These are phyloP conservation scores for Coemansia sp. DNA, from an alignment of 192 early-diverging fungal genomes.

Conservation along the genomic window DNA sequence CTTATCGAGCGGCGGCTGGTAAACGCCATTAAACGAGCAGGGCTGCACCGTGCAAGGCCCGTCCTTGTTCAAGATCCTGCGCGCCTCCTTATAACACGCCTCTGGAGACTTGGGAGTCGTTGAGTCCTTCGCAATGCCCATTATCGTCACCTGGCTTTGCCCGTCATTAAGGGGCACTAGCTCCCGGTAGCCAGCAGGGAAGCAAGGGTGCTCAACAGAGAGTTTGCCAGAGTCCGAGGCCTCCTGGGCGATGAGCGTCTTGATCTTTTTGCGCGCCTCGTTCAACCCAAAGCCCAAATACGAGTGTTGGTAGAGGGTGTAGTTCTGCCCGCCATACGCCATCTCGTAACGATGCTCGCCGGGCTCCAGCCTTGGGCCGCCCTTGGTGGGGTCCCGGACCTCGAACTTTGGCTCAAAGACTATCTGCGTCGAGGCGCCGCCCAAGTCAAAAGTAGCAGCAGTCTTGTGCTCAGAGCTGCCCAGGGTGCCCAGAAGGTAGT, in stretches of 20 bases:
- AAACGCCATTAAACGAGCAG: slow-evolving; percentile 91
- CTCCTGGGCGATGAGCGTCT: slow-evolving; percentile 47
- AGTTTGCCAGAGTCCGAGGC: slow-evolving; percentile 34
- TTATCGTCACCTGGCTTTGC: slow-evolving; percentile 40
- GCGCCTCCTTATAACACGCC: slow-evolving; percentile 52
- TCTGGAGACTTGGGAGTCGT: slow-evolving; percentile 25
- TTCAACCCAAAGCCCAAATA: slow-evolving; percentile 92
- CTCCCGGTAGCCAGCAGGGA: slow-evolving; percentile 64
- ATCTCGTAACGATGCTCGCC: slow-evolving; percentile 78
- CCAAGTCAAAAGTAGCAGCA: slow-evolving; percentile 92
- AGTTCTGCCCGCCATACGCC: slow-evolving; percentile 66
- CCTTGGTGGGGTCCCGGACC: slow-evolving; percentile 18
- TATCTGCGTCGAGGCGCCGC: slow-evolving; percentile 96
- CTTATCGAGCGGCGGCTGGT: slow-evolving; percentile 74
- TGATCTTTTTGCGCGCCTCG: slow-evolving; percentile 77
- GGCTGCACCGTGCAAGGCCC: slow-evolving; percentile 58
- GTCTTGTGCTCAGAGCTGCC: slow-evolving; percentile 60
- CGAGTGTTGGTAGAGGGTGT: slow-evolving; percentile 91
- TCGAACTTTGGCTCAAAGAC: slow-evolving; percentile 85
- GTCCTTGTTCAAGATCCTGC: slow-evolving; percentile 75
- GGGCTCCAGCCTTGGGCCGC: slow-evolving; percentile 38
- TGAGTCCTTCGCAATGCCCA: slow-evolving; percentile 60
- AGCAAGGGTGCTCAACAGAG: slow-evolving; percentile 60
- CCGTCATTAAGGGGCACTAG: slow-evolving; percentile 28
- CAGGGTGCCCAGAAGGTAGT: slow-evolving; percentile 77